Evolutionary conservation across 2,329 filamentous ascomycete species (phyloP), one percentile per base, ranked within the genome.

Genomic region (Colletotrichum cereale): DNA sequence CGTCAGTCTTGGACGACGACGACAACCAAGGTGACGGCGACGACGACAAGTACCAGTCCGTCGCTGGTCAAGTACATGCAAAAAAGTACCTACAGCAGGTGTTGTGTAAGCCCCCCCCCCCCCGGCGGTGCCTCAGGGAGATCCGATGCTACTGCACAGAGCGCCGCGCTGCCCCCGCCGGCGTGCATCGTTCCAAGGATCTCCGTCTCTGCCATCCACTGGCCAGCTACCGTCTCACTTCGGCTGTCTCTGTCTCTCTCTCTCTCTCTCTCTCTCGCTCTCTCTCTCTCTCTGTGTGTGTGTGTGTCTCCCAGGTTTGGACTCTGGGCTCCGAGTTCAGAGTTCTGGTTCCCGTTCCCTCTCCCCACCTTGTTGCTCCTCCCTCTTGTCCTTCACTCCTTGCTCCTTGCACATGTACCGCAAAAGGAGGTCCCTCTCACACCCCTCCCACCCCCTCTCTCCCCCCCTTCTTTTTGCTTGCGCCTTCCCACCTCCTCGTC

Each of bases 101-200:
- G 34, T 21, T 10, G 18, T 26, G 57, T 34, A 66, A 66, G 62
- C 26, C 26, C 47, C 47, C 29, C 44, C 40, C n/a, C n/a, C n/a
- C n/a, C n/a, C n/a, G n/a, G n/a, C n/a, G 29, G 57, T 29, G 57
- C 57, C 63, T 57, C 38, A 58, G 64, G 64, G 64, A 58, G 68
- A 71, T 71, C 68, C 68, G 64, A 68, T 71, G 58, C 57, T 68
- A 68, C 68, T 57, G 38, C 29, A 58, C 29, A 38, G 42, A 24
- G 31, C 63, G 55, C 24, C 50, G 63, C 44, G 44, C 31, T 67
- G 68, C 67, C 65, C 68, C 64, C 64, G 64, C 65, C 42, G 40
- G 47, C 56, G 63, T 67, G 67, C 67, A 67, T 61, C 50, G 21
- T 24, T 62, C 56, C 63, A 62, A 29, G 63, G 50, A 67, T 62